These are phyloP conservation scores for Zymoseptoria passerinii DNA, from an alignment of 2,329 filamentous ascomycete species.

Conservation along the genomic window DNA sequence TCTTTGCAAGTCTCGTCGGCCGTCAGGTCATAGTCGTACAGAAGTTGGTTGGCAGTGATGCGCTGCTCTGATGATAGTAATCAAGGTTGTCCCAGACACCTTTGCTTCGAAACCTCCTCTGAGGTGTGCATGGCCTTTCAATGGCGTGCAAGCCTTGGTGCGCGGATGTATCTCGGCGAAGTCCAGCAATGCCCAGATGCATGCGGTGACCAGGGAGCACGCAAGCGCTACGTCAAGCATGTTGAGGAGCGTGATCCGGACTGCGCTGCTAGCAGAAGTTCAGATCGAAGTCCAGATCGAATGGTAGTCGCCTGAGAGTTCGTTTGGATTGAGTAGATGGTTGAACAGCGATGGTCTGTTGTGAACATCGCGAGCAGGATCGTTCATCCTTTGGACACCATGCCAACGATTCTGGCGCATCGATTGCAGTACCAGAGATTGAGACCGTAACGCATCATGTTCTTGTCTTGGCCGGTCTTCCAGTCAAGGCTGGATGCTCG, in stretches of 20 bases:
- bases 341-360: neutral
- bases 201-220: neutral
- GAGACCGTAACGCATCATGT: constrained; percentile 31
- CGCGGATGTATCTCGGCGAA: neutral
- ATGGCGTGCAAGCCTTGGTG: neutral
- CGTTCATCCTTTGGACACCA: constrained; percentile 7
- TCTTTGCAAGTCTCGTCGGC: neutral
- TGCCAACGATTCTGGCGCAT: constrained; percentile 30
- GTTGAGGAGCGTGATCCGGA: neutral
- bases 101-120: neutral
- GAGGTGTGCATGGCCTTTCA: neutral
- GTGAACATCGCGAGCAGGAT: neutral
- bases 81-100: neutral
- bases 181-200: neutral
- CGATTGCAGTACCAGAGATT: constrained; percentile 32
- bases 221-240: neutral
- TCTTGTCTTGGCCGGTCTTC: constrained; percentile 26
- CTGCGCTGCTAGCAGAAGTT: neutral
- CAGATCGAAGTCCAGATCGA: neutral
- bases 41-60: neutral
- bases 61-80: neutral
- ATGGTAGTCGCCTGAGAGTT: neutral
- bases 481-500: constrained; percentile 28
- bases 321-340: neutral
- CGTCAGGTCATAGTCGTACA: neutral